Evolutionary conservation across 805 yeast species (phyloP), one percentile per base, ranked within the genome.

Genomic region (Candida quercuum): DNA sequence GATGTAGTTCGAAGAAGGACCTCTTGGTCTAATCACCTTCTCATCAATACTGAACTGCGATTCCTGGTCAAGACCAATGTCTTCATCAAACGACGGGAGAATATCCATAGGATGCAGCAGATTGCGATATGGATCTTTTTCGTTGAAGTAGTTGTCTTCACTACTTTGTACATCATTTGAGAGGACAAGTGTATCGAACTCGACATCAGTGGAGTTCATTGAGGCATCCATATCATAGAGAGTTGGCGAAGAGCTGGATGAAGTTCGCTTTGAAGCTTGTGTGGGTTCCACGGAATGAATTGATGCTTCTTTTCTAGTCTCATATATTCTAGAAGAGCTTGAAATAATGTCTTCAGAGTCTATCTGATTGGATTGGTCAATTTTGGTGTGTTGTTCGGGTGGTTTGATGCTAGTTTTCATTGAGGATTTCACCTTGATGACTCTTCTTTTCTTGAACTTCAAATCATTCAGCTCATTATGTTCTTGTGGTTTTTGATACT

Each of bases 51-150:
- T n/a, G n/a, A n/a, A n/a, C n/a, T n/a, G n/a, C n/a, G n/a, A n/a
- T 12, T 20, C 13, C 23, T 9, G 27, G 26, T 20, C 33, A 22
- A 18, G 13, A 6, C 5, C 35, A 29, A 18, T 37, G 16, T n/a
- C 11, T 34, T 28, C 3, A 23, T 35, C 35, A 30, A 39, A 43
- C 2, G 40, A 21, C n/a, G 49, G 47, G 18, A 33, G 12, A 5
- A 54, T 39, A 28, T 52, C 58, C 41, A 49, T 19, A 11, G 57
- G 57, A 36, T 52, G 58, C 12, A 41, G 28, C 10, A 49, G 9
- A 22, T 45, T 38, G 18, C 38, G 48, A 22, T 54, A 54, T 8
- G 56, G 59, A 32, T 54, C 56, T 19, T 23, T 30, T 22, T 13
- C 11, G 25, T 16, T 14, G 26, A 35, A 10, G 23, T 15, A 10